A percentile compares a stretch with the other conserved stretches of the same genome.
These are phyloP conservation scores for Pulveroboletus sp. DNA, from an alignment of 768 basidiomycete species.

Conservation along the genomic window DNA sequence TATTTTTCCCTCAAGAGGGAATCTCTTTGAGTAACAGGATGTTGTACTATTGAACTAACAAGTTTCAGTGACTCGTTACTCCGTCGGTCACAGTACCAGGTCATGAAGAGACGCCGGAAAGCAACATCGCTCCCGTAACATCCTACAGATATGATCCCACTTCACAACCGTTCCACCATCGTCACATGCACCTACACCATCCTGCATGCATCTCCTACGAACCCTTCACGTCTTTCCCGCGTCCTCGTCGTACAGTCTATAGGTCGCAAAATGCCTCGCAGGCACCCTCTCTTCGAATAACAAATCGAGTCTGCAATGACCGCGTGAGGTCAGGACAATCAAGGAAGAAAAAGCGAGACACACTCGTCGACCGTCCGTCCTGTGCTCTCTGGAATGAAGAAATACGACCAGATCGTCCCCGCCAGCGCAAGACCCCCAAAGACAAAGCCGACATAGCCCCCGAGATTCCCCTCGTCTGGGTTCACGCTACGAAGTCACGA, in stretches of 20 bases:
- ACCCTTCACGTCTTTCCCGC: background rate
- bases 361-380: slow-evolving; percentile 29
- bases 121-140: too few species aligned
- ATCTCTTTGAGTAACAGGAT: too few species aligned
- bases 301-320: slow-evolving; percentile 22
- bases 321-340: background rate
- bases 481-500: slow-evolving; percentile 15
- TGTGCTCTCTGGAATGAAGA: slow-evolving; percentile 27
- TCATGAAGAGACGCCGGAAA: too few species aligned
- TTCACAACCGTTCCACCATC: too few species aligned
- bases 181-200: too few species aligned
- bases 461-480: slow-evolving; percentile 24
- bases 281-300: slow-evolving; percentile 29
- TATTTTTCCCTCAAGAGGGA: too few species aligned
- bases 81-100: too few species aligned
- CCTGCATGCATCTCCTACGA: background rate
- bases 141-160: too few species aligned
- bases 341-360: slow-evolving; percentile 1
- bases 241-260: slow-evolving; percentile 12
- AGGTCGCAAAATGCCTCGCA: slow-evolving; percentile 23
- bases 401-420: slow-evolving; percentile 23
- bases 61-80: too few species aligned
- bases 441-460: slow-evolving; percentile 27
- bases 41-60: too few species aligned
- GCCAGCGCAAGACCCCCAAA: slow-evolving; percentile 22